Percentiles rank a stretch among this genome's conserved stretches.
Conservation (phyloP, 164 flowering plant species). For the Vitis amurensis region DNA sequence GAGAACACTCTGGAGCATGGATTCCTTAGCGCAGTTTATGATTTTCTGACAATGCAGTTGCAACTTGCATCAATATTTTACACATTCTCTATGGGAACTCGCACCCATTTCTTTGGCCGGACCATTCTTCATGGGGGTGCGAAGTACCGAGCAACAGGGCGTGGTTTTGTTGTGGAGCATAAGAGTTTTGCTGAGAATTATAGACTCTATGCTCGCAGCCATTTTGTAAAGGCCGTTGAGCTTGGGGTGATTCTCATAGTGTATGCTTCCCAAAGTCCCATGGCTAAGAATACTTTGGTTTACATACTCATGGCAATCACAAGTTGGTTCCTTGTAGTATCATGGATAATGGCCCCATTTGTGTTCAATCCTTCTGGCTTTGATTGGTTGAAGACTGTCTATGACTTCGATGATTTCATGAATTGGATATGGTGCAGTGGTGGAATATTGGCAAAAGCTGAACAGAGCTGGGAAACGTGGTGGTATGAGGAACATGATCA, state of each 20-base stretch:
- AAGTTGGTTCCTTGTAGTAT: slow-evolving; percentile 87
- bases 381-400: slow-evolving; percentile 95
- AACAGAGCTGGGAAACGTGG: slow-evolving; percentile 97
- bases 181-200: slow-evolving; percentile 93
- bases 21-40: slow-evolving; percentile 83
- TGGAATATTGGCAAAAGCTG: slow-evolving; percentile 66
- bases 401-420: slow-evolving; percentile 86
- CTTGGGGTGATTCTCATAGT: slow-evolving; percentile 76
- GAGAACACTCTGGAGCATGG: slow-evolving; percentile 89
- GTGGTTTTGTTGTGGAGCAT: slow-evolving; percentile 92
- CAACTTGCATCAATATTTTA: slow-evolving; percentile 82
- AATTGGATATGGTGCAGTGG: slow-evolving; percentile 82
- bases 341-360: slow-evolving; percentile 93
- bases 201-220: slow-evolving; percentile 88
- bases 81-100: slow-evolving; percentile 94
- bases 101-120: slow-evolving; percentile 85
- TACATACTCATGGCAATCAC: slow-evolving; percentile 79
- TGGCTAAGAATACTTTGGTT: slow-evolving; percentile 56
- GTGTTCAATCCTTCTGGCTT: slow-evolving; percentile 97
- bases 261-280: slow-evolving; percentile 69
- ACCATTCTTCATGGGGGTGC: slow-evolving; percentile 99
- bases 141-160: slow-evolving; percentile 94
- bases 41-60: slow-evolving; percentile 86
- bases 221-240: slow-evolving; percentile 91
- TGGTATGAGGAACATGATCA: slow-evolving; percentile 97